phyloP scores from a whole-genome alignment of 768 basidiomycete species.

The Fomitopsis serialis region DNA sequence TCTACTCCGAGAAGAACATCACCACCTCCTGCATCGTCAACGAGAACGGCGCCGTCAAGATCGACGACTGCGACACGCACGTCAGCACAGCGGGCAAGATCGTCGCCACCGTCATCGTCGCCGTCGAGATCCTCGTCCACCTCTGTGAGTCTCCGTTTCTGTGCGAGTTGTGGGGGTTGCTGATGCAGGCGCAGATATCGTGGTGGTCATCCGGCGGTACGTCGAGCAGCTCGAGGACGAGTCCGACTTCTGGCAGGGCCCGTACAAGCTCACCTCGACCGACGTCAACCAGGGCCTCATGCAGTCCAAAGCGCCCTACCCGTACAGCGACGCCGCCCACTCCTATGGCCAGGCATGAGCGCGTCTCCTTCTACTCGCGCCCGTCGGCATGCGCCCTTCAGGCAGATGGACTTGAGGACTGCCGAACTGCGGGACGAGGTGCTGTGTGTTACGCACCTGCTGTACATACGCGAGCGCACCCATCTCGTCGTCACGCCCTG shows the following conservation, averaged over 20 bases:
- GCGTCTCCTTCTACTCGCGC: no score
- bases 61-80: conserved; percentile 13
- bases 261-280: conserved; percentile 19
- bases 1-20: conserved; percentile 16
- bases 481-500: no score
- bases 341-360: conserved; percentile 15
- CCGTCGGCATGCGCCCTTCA: no score
- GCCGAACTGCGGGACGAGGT: no score
- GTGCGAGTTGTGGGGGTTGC: neutral
- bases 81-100: conserved; percentile 18
- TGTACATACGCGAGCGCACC: no score
- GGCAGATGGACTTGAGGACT: no score
- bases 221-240: conserved; percentile 24
- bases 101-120: conserved; percentile 12
- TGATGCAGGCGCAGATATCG: conserved; percentile 18
- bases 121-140: conserved; percentile 15
- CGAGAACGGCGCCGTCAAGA: conserved; percentile 4
- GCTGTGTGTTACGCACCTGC: no score
- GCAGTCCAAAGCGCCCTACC: conserved; percentile 18
- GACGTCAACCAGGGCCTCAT: conserved; percentile 22
- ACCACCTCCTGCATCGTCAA: conserved; percentile 11
- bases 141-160: conserved; percentile 17
- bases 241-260: conserved; percentile 14
- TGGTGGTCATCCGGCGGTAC: conserved; percentile 22
- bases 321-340: conserved; percentile 20